A percentile compares a stretch with the other conserved stretches of the same genome.
phyloP scores from a whole-genome alignment of 148 eudicot species.

The Rhododendron ovatum region DNA sequence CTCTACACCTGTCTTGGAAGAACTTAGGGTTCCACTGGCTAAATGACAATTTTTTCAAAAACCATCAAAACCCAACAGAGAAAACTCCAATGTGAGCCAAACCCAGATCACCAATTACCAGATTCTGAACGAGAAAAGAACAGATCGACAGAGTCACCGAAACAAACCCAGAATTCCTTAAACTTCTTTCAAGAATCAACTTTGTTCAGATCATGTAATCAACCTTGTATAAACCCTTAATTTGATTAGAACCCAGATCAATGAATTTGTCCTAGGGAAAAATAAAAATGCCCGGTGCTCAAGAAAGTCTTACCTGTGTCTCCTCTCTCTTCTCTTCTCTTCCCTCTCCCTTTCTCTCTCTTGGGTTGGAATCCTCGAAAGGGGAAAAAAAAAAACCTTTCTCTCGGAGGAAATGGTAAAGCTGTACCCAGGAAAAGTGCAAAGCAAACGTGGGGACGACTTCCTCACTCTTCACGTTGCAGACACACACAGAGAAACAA shows the following conservation, averaged over 20 bases:
- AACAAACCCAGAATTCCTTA: slow-evolving; percentile 5
- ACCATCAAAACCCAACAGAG: slow-evolving; percentile 18
- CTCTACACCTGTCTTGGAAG: slow-evolving; percentile 7
- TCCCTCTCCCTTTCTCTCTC: not conserved
- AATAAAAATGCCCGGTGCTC: not conserved
- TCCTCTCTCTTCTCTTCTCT: slow-evolving; percentile 5
- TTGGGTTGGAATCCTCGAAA: not conserved
- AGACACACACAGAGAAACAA: not conserved
- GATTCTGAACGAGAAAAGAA: slow-evolving; percentile 7
- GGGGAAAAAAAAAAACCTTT: not conserved
- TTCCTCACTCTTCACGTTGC: not conserved
- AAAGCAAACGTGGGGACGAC: slow-evolving; percentile 47
- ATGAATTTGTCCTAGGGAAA: not conserved
- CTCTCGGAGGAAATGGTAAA: slow-evolving; percentile 21
- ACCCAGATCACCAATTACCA: slow-evolving; percentile 35
- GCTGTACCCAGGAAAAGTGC: slow-evolving; percentile 33
- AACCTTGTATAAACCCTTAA: not conserved
- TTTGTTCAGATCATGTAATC: not conserved
- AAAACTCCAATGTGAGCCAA: slow-evolving; percentile 25
- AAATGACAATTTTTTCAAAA: slow-evolving; percentile 5
- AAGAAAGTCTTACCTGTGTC: slow-evolving; percentile 16
- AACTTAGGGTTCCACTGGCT: slow-evolving; percentile 8
- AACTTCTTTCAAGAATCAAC: not conserved
- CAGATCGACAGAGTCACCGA: slow-evolving; percentile 7
- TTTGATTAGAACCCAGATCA: slow-evolving; percentile 14